Base-by-base conservation (phyloP, 768 basidiomycete genomes). In the Pulveroboletus frians region DNA sequence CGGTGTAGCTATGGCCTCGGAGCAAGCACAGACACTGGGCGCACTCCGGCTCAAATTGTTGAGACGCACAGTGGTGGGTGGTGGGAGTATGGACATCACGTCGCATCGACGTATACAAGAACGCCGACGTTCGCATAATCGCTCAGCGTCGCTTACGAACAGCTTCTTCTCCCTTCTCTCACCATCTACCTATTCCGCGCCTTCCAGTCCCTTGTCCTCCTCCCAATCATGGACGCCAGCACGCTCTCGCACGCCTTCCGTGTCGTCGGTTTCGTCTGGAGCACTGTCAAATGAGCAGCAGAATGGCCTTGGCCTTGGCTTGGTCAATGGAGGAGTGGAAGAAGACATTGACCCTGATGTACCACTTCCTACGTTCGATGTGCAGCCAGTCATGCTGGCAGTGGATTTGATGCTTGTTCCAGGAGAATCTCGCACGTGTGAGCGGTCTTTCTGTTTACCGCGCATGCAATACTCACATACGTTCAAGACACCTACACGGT, bases 351-450 rank as follows among this genome's bases (percentile, higher is more conserved):
- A 82, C 49, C 77, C 79, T 0, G 84, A 85, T 30, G 65, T 67
- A 4, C 84, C 83, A 0, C 65, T 98, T 15, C 93, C 95, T 1
- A 92, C 90, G 1, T 83, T 95, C 21, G 85, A 93, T 53, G 82
- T 87, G 0, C 85, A 86, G 49, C 87, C 89, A 9, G 79, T 86
- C 29, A 87, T 98, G 80, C 72, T 98, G 9, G 92, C 88, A 0
- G 90, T 99, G 0, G 96, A 98, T 67, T 63, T 97, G 27, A 69
- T 73, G 5, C 73, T 99, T 15, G 75, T 70, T 3, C 90, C 92
- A n/a, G 92, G 93, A 4, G 86, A 94, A 66, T 85, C 81, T 30
- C 78, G 83, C 51, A 87, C 77, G 53, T 96, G 92, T 94, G 62
- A 60, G 66, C 35, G 8, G 9, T 18, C 18, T 13, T 21, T 15